Conservation (phyloP, 2,329 filamentous ascomycete species). For the Trichoderma brevicompactum region DNA sequence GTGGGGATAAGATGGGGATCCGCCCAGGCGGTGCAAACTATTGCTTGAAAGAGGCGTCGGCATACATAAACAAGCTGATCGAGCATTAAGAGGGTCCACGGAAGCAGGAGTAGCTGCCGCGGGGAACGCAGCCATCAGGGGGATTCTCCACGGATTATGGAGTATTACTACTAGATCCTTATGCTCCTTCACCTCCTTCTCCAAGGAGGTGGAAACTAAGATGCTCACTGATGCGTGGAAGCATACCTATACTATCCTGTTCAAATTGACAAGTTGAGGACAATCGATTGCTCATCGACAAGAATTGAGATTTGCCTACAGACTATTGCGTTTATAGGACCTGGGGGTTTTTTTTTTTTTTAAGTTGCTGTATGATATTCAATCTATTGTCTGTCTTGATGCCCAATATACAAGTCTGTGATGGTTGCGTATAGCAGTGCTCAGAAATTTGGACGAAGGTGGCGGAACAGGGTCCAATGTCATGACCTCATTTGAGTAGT, state of each 20-base stretch:
- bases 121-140: background rate
- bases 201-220: background rate
- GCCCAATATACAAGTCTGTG: no score
- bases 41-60: background rate
- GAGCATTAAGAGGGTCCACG: background rate
- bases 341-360: no score
- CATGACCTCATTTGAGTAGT: no score
- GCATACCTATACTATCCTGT: no score
- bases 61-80: background rate
- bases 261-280: no score
- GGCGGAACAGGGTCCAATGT: no score
- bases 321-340: no score
- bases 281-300: background rate
- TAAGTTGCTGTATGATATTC: background rate
- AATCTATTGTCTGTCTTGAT: no score
- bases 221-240: background rate
- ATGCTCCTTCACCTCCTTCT: background rate
- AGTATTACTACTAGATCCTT: background rate
- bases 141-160: background rate
- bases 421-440: no score
- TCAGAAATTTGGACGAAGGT: no score
- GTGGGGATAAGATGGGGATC: background rate
- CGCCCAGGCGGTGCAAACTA: background rate
- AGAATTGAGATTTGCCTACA: no score
- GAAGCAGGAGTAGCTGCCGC: conserved; percentile 6